Evolutionary conservation across 2,329 filamentous ascomycete genomes (phyloP), one percentile per base, ranked within the genome.

Genomic region (Aspergillus hiratsukae): DNA sequence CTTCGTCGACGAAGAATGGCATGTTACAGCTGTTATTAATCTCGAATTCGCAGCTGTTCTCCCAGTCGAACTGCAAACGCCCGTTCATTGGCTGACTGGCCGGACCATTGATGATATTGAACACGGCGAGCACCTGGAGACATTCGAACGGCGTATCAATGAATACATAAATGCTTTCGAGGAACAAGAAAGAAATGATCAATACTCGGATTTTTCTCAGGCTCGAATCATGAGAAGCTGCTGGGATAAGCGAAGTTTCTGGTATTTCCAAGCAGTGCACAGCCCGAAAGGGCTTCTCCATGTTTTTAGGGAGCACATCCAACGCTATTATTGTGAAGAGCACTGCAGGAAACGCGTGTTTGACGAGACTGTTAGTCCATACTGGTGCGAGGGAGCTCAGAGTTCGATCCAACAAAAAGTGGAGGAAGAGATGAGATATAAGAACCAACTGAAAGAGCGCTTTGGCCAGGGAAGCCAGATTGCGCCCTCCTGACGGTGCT

Each of bases 91-190:
- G 69, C 57, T 73, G 3, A 54, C 63, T 27, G 57, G 58, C 48
- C 53, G 54, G 29, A 35, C 54, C 10, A 58, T 64, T 4, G 63
- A 66, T 60, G 41, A 48, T 21, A 56, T 61, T 27, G 58, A 58
- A n/a, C 48, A 57, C 49, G 49, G 56, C n/a, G 55, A 61, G 41
- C 49, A 58, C 76, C 76, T 1, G 76, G 73, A 1, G 76, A 79
- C 58, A 69, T 73, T 53, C 28, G 53, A 56, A 6, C 48, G 45
- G 14, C 52, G 58, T 7, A 51, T 61, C n/a, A 3, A 55, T 3
- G 58, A 65, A 29, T 66, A 67, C 28, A 48, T 64, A 49, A 29
- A 57, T 17, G 25, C 62, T 48, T 64, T 69, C 37, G 52, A 64
- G 51, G 40, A 60, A 31, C 59, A 68, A 48, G 63, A 69, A 29